Conservation (phyloP, 2,329 filamentous ascomycete genomes). For the Tolypocladium nubicola region DNA sequence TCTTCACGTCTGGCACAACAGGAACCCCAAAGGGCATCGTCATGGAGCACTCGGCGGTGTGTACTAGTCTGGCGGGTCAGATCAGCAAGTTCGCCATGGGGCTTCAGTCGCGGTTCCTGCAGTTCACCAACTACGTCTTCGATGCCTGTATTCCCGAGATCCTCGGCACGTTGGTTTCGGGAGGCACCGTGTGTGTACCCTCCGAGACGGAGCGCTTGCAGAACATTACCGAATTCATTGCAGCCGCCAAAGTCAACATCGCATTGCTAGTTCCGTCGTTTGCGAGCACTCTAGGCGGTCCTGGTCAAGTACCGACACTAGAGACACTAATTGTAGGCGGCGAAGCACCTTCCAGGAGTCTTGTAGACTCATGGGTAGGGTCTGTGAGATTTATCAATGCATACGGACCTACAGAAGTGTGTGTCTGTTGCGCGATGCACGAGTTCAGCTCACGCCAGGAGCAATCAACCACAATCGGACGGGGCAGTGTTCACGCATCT, state of each 20-base stretch:
- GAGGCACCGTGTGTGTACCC: constrained; percentile 11
- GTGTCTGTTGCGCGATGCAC: neutral
- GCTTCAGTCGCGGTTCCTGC: constrained; percentile 15
- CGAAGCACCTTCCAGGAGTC: neutral
- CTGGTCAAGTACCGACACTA: neutral
- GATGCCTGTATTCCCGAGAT: constrained; percentile 29
- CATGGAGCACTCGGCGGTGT: constrained; percentile 30
- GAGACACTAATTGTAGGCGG: neutral
- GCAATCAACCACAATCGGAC: neutral
- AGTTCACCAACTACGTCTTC: constrained; percentile 39
- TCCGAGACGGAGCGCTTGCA: constrained; percentile 7
- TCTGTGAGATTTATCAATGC: neutral
- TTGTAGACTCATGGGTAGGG: neutral
- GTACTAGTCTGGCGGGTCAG: constrained; percentile 30
- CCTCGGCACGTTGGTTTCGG: constrained; percentile 7
- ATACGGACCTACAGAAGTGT: constrained; percentile 2
- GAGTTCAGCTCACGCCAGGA: neutral
- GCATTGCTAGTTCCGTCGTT: neutral
- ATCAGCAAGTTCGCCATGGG: constrained; percentile 14
- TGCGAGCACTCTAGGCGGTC: neutral
- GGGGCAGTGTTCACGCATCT: neutral
- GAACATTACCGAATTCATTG: neutral
- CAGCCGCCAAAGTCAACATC: neutral
- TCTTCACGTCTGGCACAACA: constrained; percentile 17
- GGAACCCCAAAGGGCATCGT: constrained; percentile 15